Percentiles rank a stretch among this genome's conserved stretches.
Evolutionary conservation across 345 rosid species (phyloP).

Genomic region (Conringia planisiliqua): DNA sequence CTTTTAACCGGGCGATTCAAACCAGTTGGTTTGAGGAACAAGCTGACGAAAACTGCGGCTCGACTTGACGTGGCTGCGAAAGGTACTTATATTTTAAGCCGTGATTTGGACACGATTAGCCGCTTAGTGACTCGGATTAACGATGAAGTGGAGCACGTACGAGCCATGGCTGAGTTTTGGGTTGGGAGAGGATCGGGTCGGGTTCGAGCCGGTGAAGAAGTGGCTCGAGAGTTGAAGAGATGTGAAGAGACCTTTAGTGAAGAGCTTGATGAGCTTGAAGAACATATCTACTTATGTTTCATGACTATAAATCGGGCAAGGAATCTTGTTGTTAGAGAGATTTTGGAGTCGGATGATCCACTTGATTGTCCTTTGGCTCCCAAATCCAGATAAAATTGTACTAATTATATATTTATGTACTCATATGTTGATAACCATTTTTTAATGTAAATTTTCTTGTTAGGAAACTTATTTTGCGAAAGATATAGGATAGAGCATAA

Average conservation of each 20-base stretch:
- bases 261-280: constrained; percentile 75
- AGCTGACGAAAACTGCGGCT: constrained; percentile 38
- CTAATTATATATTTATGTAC: neutral
- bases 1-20: constrained; percentile 38
- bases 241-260: constrained; percentile 49
- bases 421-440: neutral
- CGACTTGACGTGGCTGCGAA: constrained; percentile 73
- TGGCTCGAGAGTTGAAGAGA: constrained; percentile 43
- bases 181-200: constrained; percentile 44
- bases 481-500: too few species aligned
- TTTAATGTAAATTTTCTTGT: too few species aligned
- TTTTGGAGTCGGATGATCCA: constrained; percentile 40
- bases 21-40: constrained; percentile 38
- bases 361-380: constrained; percentile 11
- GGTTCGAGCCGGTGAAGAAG: constrained; percentile 46
- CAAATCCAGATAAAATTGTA: constrained; percentile 5
- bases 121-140: constrained; percentile 54
- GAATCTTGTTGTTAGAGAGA: constrained; percentile 55
- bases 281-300: constrained; percentile 76
- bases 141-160: constrained; percentile 62
- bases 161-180: constrained; percentile 52
- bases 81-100: constrained; percentile 67
- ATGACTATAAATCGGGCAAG: constrained; percentile 77
- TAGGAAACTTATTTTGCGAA: too few species aligned
- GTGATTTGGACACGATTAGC: constrained; percentile 70